Base-by-base conservation (phyloP, 1,284 basidiomycete genomes). In the Pseudozyma thailandica region DNA sequence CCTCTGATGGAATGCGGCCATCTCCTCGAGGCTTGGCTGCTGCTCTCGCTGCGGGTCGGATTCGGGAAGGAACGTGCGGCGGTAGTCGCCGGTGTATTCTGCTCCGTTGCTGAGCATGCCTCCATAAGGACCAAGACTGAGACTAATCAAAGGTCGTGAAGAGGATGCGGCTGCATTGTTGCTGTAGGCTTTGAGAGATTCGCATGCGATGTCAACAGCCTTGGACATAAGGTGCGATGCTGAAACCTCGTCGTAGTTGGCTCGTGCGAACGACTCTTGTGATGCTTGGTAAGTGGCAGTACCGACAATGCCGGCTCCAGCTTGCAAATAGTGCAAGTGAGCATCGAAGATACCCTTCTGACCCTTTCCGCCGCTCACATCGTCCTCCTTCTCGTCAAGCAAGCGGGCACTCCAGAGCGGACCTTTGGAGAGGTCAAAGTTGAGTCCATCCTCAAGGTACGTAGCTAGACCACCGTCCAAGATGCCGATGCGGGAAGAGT, bases 281-380 rank as follows among this genome's bases (percentile, higher is more conserved):
- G 73, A 75, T 10, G 77, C 74, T 45, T 79, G 77, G 50, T 79
- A 79, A 43, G 74, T 76, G 12, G 72, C 72, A 3, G 77, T 77
- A 18, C 70, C 75, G 41, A 80, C 64, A 39, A 80, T 62, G n/a
- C 71, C 54, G 16, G 76, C 75, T 2, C 78, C 78, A 2, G 77
- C 74, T 42, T 74, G 48, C 6, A 79, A 38, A 39, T 76, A 80
- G 48, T 78, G 70, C 6, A 57, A 33, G 50, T 80, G 78, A 6
- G 77, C 71, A n/a, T 70, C 58, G 4, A 50, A 60, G 50, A 80
- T 74, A 4, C 59, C 64, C 30, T 62, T 51, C 21, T 48, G 66
- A 0, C 72, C 71, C 33, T 74, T 63, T 20, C 64, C 62, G n/a
- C 31, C 25, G 37, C 61, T 64, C 8, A 68, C 71, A 25, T 64